Evolutionary conservation across 106 monocot genomes (phyloP).

Genomic region (Allium fistulosum): DNA sequence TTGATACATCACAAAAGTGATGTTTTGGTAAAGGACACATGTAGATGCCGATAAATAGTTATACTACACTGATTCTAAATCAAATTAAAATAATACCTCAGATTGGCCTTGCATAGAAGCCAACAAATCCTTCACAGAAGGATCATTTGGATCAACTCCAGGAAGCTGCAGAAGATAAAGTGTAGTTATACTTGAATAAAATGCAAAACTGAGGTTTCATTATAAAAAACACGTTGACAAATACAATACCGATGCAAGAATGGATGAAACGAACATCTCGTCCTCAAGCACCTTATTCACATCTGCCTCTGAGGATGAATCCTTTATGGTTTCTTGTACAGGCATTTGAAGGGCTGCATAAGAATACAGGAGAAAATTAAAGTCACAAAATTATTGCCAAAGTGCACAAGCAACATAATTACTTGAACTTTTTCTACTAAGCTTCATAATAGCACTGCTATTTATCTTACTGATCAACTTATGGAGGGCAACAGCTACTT

Average conservation of each 20-base stretch:
- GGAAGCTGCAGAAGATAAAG: conserved; percentile 42
- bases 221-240: not conserved
- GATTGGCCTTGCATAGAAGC: conserved; percentile 69
- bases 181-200: not conserved
- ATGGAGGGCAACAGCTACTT: no score
- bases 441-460: no score
- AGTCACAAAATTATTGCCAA: no score
- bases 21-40: no score
- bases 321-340: conserved; percentile 40
- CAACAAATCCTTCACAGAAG: conserved; percentile 65
- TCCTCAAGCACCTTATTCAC: conserved; percentile 82
- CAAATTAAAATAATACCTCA: conserved; percentile 27
- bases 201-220: not conserved
- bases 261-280: conserved; percentile 85
- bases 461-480: no score
- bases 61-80: no score
- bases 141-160: conserved; percentile 86
- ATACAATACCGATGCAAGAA: conserved; percentile 75
- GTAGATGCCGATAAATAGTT: no score
- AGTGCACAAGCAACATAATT: no score
- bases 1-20: no score
- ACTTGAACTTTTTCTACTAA: no score
- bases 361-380: no score
- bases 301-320: conserved; percentile 45
- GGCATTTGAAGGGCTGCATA: conserved; percentile 95